Percentiles rank a stretch among this genome's conserved stretches.
phyloP scores from a whole-genome alignment of 164 flowering plant species.

The Aristolochia contorta region DNA sequence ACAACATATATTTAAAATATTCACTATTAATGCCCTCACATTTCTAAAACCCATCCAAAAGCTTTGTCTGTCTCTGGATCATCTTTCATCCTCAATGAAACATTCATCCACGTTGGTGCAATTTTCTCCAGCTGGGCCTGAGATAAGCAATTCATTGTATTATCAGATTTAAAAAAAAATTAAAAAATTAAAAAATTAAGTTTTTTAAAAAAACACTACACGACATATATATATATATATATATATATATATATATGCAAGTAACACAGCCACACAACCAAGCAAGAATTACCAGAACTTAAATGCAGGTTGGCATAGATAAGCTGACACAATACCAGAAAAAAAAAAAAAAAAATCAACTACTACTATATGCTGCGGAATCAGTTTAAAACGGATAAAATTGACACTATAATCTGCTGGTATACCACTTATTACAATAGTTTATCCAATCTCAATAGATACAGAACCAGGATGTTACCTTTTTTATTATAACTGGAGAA shows the following conservation, averaged over 20 bases:
- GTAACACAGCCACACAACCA: not conserved
- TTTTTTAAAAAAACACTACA: too few species aligned
- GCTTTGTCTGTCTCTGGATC: slow-evolving; percentile 80
- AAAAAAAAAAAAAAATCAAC: too few species aligned
- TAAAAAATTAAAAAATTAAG: too few species aligned
- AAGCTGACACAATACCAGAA: not conserved
- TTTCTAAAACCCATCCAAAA: slow-evolving; percentile 99
- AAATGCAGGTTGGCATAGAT: not conserved
- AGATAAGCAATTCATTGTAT: slow-evolving; percentile 1
- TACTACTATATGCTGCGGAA: not conserved
- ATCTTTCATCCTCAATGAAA: slow-evolving; percentile 80
- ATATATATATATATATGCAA: not conserved
- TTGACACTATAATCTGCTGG: not conserved
- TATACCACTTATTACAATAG: not conserved
- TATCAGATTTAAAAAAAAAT: too few species aligned
- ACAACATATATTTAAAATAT: not conserved
- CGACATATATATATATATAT: too few species aligned
- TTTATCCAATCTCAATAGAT: not conserved
- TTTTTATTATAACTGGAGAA: slow-evolving; percentile 90
- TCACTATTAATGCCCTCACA: slow-evolving; percentile 37
- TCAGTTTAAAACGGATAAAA: not conserved
- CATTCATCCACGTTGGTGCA: slow-evolving; percentile 97
- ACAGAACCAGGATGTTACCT: slow-evolving; percentile 36
- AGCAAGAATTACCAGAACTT: not conserved
- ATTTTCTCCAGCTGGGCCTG: slow-evolving; percentile 66